Conservation (phyloP, 106 monocot species). For the Agapanthus africanus region DNA sequence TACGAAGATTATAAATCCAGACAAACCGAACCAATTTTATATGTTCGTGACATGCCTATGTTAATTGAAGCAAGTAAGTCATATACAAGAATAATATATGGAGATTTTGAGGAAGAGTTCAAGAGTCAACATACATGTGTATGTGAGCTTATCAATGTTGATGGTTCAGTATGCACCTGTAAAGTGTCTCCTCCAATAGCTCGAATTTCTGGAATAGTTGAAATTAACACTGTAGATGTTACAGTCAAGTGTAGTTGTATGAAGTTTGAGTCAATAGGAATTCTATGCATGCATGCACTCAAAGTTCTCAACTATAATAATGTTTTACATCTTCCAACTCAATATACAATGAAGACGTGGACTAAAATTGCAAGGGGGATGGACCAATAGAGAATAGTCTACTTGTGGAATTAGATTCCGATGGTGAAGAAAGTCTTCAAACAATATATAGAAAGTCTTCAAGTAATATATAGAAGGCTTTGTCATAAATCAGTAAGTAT, state of each 20-base stretch:
- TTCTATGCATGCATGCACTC: conserved; percentile 24
- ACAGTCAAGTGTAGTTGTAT: conserved; percentile 22
- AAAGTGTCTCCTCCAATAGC: no score
- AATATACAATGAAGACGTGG: no score
- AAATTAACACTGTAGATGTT: conserved; percentile 8
- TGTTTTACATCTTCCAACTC: no score
- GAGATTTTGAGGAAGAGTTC: conserved; percentile 15
- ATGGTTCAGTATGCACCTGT: not conserved
- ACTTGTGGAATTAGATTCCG: no score
- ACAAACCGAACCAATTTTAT: conserved; percentile 11
- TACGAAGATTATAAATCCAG: conserved; percentile 13
- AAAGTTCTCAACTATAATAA: conserved; percentile 18
- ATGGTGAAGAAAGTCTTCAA: no score
- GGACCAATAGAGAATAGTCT: no score
- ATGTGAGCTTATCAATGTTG: not conserved
- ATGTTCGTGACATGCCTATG: conserved; percentile 5
- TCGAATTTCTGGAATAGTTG: not conserved
- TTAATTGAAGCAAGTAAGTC: no score
- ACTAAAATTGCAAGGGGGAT: no score
- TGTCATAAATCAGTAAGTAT: no score
- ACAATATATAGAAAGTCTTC: no score
- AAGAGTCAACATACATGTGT: conserved; percentile 5
- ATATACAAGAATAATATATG: conserved; percentile 14
- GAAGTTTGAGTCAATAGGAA: conserved; percentile 23
- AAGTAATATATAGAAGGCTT: no score